Evolutionary conservation across 495 filamentous ascomycete genomes (phyloP).

Genomic region (Astrocystis sublimbata): DNA sequence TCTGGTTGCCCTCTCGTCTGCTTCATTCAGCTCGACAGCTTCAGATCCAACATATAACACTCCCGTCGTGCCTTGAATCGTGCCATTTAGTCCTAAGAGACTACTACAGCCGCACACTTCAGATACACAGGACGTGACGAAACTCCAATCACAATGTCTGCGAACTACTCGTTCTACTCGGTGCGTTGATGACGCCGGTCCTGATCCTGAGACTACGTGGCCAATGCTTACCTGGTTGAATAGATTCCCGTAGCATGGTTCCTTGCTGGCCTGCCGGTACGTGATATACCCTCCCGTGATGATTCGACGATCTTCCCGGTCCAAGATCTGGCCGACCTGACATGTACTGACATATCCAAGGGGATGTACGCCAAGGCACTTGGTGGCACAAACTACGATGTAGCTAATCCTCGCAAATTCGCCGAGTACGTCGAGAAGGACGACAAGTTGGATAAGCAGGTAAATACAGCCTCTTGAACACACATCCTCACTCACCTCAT

Average conservation of each 20-base stretch:
- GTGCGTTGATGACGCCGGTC: conserved; percentile 22
- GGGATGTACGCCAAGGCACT: conserved; percentile 27
- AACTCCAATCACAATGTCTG: conserved; percentile 33
- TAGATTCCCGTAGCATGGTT: conserved; percentile 47
- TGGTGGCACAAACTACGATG: conserved; percentile 41
- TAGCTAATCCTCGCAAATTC: conserved; percentile 33
- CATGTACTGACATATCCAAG: not conserved
- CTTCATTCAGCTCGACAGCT: no score
- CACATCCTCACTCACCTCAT: not conserved
- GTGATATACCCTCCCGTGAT: not conserved
- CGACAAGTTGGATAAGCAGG: conserved; percentile 37
- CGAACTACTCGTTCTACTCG: conserved; percentile 47
- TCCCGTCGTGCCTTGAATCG: not conserved
- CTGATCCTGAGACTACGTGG: not conserved
- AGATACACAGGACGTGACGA: not conserved
- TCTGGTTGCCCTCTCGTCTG: no score
- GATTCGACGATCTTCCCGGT: no score
- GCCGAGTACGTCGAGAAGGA: conserved; percentile 34
- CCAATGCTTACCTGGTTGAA: not conserved
- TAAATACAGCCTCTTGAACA: conserved; percentile 13
- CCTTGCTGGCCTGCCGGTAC: conserved; percentile 36
- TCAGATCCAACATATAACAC: no score
- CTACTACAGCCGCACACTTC: not conserved
- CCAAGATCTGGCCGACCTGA: no score
- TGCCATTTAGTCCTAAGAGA: not conserved